Percentiles rank a stretch among this genome's conserved stretches.
phyloP scores from a whole-genome alignment of 768 basidiomycete species.

The Xerocomus spinulosus region DNA sequence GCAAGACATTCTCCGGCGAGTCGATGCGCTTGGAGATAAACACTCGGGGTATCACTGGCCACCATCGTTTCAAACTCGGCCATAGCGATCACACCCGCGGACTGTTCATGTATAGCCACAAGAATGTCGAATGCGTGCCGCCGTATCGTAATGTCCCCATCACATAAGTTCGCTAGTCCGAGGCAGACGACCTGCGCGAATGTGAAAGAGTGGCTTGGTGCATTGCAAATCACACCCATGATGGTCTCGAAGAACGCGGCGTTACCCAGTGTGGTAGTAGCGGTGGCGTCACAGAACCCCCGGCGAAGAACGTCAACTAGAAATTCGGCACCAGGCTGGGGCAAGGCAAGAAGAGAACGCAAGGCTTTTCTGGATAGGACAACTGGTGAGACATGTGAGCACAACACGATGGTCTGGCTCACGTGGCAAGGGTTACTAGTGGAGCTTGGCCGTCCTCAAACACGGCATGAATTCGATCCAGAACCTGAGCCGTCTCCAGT shows the following conservation, averaged over 20 bases:
- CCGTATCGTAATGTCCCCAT: constrained; percentile 59
- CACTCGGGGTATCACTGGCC: constrained; percentile 65
- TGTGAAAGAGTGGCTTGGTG: constrained; percentile 53
- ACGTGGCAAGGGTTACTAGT: constrained; percentile 62
- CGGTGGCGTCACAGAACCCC: constrained; percentile 59
- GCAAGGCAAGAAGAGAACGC: constrained; percentile 58
- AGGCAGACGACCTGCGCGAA: constrained; percentile 75
- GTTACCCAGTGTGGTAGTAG: constrained; percentile 47
- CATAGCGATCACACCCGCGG: constrained; percentile 62
- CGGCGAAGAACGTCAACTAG: constrained; percentile 63
- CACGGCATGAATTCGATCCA: constrained; percentile 69
- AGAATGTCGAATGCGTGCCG: constrained; percentile 75
- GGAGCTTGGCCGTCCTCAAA: constrained; percentile 53
- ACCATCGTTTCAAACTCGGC: constrained; percentile 71
- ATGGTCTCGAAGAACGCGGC: constrained; percentile 76
- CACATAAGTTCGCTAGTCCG: constrained; percentile 80
- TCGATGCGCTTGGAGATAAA: constrained; percentile 78
- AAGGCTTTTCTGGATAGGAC: constrained; percentile 61
- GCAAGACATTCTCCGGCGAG: constrained; percentile 76
- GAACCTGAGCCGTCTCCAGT: constrained; percentile 45
- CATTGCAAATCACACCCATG: constrained; percentile 59
- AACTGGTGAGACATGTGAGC: constrained; percentile 7
- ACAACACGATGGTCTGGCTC: constrained; percentile 28
- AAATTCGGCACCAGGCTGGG: constrained; percentile 50
- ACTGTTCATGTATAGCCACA: constrained; percentile 65